Conservation (phyloP, 2,329 filamentous ascomycete species). For the Colletotrichum noveboracense region DNA sequence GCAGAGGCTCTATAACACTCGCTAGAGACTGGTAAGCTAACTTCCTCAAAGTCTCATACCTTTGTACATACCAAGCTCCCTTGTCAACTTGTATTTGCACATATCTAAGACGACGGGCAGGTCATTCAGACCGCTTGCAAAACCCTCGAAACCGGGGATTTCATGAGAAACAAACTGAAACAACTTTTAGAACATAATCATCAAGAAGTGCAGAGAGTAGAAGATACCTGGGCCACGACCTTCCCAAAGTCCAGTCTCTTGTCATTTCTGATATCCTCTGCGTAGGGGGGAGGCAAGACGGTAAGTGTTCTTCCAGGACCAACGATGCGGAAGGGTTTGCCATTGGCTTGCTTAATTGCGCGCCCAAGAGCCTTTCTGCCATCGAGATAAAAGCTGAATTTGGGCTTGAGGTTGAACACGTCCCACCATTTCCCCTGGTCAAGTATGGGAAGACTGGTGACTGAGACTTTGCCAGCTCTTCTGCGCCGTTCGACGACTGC, state of each 20-base stretch:
- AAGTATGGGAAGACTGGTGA: neutral
- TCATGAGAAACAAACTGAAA: neutral
- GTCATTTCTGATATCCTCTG: neutral
- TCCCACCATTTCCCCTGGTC: neutral
- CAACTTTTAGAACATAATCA: neutral
- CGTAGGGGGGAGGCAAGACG: slow-evolving; percentile 33
- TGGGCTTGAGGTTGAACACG: neutral
- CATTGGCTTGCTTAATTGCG: neutral
- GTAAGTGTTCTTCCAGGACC: neutral
- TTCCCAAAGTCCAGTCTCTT: neutral
- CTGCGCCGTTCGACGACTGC: neutral
- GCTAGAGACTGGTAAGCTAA: neutral
- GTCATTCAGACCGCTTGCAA: neutral
- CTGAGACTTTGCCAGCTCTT: neutral
- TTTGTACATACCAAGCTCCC: neutral
- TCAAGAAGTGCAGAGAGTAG: neutral
- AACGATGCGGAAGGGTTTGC: neutral
- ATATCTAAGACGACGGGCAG: neutral
- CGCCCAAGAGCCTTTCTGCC: neutral
- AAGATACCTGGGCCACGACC: neutral
- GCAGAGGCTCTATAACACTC: neutral
- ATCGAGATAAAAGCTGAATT: neutral
- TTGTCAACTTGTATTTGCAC: neutral
- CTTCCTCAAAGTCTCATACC: accelerated
- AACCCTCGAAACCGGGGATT: neutral